These are phyloP conservation scores for Cryptosporidium bovis DNA, from an alignment of 169 alveolate genomes.

Conservation along the genomic window DNA sequence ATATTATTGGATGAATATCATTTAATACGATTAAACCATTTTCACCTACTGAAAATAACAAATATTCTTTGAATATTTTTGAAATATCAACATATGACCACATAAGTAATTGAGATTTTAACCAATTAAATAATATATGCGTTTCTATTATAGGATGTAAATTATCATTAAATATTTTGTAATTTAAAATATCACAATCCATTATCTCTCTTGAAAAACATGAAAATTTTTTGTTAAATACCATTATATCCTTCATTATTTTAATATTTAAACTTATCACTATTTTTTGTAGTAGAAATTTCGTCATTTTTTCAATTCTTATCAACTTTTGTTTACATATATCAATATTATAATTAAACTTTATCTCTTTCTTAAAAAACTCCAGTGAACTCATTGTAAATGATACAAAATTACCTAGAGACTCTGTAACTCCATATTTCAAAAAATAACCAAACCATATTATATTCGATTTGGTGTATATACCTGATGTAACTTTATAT, in stretches of 20 bases:
- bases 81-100: constrained; percentile 70
- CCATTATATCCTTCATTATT: constrained; percentile 1
- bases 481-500: constrained; percentile 11
- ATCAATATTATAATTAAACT: neutral
- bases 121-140: constrained; percentile 43
- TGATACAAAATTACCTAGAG: constrained; percentile 22
- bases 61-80: constrained; percentile 3
- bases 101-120: constrained; percentile 48
- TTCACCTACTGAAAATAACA: constrained; percentile 4
- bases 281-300: constrained; percentile 27
- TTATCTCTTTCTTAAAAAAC: constrained; percentile 2
- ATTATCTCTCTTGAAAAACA: constrained; percentile 25
- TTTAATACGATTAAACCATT: neutral
- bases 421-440: constrained; percentile 43
- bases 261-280: constrained; percentile 20
- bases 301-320: neutral
- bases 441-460: constrained; percentile 59
- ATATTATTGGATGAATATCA: constrained; percentile 33
- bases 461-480: constrained; percentile 8
- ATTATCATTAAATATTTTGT: neutral
- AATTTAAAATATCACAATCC: neutral
- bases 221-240: constrained; percentile 22
- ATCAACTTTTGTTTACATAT: neutral
- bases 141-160: constrained; percentile 42
- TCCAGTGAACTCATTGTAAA: constrained; percentile 1